These are phyloP conservation scores for Cyberlindnera xylosilytica DNA, from an alignment of 805 yeast species.

Conservation along the genomic window DNA sequence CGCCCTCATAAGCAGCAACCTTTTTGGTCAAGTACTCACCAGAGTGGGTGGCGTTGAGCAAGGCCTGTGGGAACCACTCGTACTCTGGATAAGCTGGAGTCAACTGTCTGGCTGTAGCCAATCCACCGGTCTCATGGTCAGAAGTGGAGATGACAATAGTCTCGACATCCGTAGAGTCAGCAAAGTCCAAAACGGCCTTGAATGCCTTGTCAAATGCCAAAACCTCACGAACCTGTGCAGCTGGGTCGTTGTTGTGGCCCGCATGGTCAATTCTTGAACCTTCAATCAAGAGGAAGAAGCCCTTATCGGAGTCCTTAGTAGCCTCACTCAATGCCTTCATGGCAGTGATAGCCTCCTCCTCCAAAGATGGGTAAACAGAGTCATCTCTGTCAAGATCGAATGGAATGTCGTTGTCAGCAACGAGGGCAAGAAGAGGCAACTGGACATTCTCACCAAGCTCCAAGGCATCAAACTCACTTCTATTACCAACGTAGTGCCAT, in stretches of 20 bases:
- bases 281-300: conserved; percentile 83
- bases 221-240: conserved; percentile 90
- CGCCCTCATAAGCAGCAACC: conserved; percentile 35
- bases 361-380: conserved; percentile 64
- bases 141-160: conserved; percentile 80
- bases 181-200: conserved; percentile 67
- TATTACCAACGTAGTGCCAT: conserved; percentile 61
- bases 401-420: conserved; percentile 78
- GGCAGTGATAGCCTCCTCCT: conserved; percentile 76
- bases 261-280: conserved; percentile 96
- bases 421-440: conserved; percentile 73
- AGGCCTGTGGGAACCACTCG: conserved; percentile 79
- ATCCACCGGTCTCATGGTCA: conserved; percentile 96
- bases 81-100: conserved; percentile 74
- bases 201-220: conserved; percentile 84
- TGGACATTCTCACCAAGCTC: conserved; percentile 57
- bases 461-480: conserved; percentile 55
- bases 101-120: conserved; percentile 82
- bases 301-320: conserved; percentile 68
- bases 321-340: conserved; percentile 64
- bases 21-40: conserved; percentile 64
- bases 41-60: conserved; percentile 67
- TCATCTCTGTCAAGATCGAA: conserved; percentile 76
- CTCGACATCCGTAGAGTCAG: conserved; percentile 65
- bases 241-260: conserved; percentile 91